Conservation (phyloP, 495 filamentous ascomycete genomes). For the Venustampulla echinocandica region DNA sequence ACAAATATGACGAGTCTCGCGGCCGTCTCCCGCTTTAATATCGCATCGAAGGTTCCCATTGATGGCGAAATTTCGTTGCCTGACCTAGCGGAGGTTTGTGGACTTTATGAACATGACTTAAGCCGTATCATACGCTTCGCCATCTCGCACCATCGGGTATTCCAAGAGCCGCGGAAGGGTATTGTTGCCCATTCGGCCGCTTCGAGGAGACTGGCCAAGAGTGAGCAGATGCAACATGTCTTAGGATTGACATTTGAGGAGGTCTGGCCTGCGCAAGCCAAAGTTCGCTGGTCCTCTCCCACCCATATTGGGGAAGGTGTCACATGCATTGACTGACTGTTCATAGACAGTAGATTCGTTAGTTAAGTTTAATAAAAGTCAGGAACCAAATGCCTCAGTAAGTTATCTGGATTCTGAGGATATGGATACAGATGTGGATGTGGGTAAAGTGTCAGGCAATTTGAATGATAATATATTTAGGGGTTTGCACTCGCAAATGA, state of each 20-base stretch:
- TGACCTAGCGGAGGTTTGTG: conserved; percentile 14
- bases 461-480: conserved; percentile 6
- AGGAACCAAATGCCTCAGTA: conserved; percentile 6
- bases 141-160: conserved; percentile 20
- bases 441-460: neutral
- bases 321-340: neutral
- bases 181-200: conserved; percentile 21
- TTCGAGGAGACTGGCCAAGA: conserved; percentile 2
- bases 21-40: conserved; percentile 21
- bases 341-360: conserved; percentile 4
- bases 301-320: neutral
- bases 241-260: conserved; percentile 5
- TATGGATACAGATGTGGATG: no score
- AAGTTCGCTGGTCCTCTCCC: neutral
- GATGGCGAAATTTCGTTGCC: conserved; percentile 16
- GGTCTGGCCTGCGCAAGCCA: conserved; percentile 1
- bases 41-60: conserved; percentile 18
- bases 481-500: conserved; percentile 17
- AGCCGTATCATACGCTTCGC: conserved; percentile 20
- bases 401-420: neutral
- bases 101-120: conserved; percentile 17
- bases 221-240: neutral
- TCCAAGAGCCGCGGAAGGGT: conserved; percentile 19
- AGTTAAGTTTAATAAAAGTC: conserved; percentile 1
- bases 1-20: conserved; percentile 9